phyloP scores from a whole-genome alignment of 2,329 filamentous ascomycete genomes.

The Trichoderma brevicompactum region DNA sequence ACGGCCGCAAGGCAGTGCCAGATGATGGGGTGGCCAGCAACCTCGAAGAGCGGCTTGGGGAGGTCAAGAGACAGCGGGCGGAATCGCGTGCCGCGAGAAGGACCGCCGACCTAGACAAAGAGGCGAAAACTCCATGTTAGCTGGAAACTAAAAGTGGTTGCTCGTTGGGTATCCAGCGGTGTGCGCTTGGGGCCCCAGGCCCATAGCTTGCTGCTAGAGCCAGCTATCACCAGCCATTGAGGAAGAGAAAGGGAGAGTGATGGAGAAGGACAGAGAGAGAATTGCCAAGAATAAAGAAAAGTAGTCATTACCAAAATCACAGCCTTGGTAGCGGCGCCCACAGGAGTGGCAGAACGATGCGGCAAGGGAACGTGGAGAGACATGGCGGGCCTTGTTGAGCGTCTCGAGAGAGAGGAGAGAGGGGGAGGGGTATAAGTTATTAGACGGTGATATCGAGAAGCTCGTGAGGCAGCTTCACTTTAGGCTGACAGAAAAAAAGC shows the following conservation, averaged over 20 bases:
- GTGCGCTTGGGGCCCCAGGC: neutral
- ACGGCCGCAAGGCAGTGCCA: conserved; percentile 95
- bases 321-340: conserved; percentile 76
- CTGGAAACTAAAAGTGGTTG: neutral
- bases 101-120: conserved; percentile 79
- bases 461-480: neutral
- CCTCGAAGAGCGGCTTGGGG: conserved; percentile 98
- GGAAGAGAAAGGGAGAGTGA: conserved; percentile 7
- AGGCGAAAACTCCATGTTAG: neutral
- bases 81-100: conserved; percentile 93
- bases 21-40: conserved; percentile 97
- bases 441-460: neutral
- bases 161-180: neutral
- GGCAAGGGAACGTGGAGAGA: conserved; percentile 61
- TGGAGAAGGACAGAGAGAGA: conserved; percentile 9
- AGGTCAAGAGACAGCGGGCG: conserved; percentile 93
- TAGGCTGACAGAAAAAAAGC: too few relatives aligned
- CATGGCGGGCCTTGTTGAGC: conserved; percentile 39
- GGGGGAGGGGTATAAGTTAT: conserved; percentile 15
- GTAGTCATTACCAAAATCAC: conserved; percentile 75
- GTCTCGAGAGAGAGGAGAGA: conserved; percentile 17
- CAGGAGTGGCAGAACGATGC: conserved; percentile 50
- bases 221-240: conserved; percentile 6
- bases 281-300: neutral
- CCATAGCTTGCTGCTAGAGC: neutral